Evolutionary conservation across 1,139 yeast species (phyloP), one percentile per base, ranked within the genome.

Genomic region (Pichia sp.): DNA sequence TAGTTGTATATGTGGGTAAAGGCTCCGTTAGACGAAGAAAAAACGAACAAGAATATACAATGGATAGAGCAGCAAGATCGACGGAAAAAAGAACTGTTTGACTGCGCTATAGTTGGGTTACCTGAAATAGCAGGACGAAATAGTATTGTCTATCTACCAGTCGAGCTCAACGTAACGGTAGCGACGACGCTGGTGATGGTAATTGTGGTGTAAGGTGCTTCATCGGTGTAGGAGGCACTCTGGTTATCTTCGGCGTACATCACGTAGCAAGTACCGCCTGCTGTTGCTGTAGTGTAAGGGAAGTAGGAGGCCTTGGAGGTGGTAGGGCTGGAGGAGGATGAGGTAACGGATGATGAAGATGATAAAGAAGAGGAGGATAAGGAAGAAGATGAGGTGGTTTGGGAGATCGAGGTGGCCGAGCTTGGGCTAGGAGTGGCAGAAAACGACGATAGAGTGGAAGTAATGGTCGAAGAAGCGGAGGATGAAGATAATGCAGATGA

Each of bases 141-240:
- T 19, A 19, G 23, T 19, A 19, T 19, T 19, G 23, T 15, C n/a
- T 36, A 36, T 5, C n/a, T 36, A 15, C 40, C n/a, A 11, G 40
- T 13, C 6, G 40, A 36, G 10, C n/a, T 36, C 40, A 15, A 36
- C 15, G 71, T 68, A 47, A 68, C 70, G 7, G 71, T 68, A 10
- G 70, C 70, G 31, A 68, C 68, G 7, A 63, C 60, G 40, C 62
- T 61, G 34, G 71, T 68, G 16, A 68, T 26, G 11, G 72, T 69
- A 42, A 63, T 57, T 4, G 71, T 67, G 15, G 72, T 68, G 51
- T 61, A 62, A 30, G 70, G 67, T 30, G 56, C 55, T 38, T 60
- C 64, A 32, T 64, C 67, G 13, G 56, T 44, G 55, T 61, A 66
- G n/a, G 58, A 53, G 3, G 65, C 57, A 13, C 63, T 61, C 19